A percentile compares a stretch with the other conserved stretches of the same genome.
Conservation (phyloP, 2,329 filamentous ascomycete genomes). For the Alternaria burnsii region DNA sequence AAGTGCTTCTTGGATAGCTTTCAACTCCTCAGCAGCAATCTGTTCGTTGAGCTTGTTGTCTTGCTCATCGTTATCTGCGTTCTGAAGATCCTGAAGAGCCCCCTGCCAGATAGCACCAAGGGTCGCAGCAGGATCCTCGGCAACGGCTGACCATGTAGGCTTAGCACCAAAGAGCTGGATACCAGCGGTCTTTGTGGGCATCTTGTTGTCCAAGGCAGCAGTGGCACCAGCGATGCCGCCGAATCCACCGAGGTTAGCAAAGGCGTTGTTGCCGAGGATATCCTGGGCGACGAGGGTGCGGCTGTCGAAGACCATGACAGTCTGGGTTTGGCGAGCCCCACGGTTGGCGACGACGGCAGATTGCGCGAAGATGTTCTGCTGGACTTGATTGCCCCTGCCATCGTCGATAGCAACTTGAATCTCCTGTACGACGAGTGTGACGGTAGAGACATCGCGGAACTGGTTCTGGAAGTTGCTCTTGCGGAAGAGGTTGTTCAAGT, state of each 20-base stretch:
- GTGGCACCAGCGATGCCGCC: constrained; percentile 26
- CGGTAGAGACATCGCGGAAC: constrained; percentile 30
- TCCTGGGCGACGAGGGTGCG: constrained; percentile 37
- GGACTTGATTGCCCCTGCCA: constrained; percentile 31
- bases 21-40: constrained; percentile 31
- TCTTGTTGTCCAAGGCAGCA: constrained; percentile 10
- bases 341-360: constrained; percentile 40
- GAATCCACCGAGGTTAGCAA: constrained; percentile 18
- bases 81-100: constrained; percentile 39
- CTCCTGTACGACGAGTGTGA: constrained; percentile 44
- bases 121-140: constrained; percentile 39
- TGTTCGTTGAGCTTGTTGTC: constrained; percentile 37
- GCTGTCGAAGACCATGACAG: constrained; percentile 43
- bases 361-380: constrained; percentile 42
- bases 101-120: constrained; percentile 38
- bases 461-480: constrained; percentile 37
- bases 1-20: constrained; percentile 19
- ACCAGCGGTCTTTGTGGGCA: constrained; percentile 36
- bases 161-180: constrained; percentile 39
- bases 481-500: constrained; percentile 46
- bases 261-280: constrained; percentile 32
- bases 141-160: constrained; percentile 39
- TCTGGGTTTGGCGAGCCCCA: constrained; percentile 31
- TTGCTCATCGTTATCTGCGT: constrained; percentile 27
- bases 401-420: constrained; percentile 40